Base-by-base conservation (phyloP, 2,329 filamentous ascomycete genomes). In the Pseudogymnoascus sp. region DNA sequence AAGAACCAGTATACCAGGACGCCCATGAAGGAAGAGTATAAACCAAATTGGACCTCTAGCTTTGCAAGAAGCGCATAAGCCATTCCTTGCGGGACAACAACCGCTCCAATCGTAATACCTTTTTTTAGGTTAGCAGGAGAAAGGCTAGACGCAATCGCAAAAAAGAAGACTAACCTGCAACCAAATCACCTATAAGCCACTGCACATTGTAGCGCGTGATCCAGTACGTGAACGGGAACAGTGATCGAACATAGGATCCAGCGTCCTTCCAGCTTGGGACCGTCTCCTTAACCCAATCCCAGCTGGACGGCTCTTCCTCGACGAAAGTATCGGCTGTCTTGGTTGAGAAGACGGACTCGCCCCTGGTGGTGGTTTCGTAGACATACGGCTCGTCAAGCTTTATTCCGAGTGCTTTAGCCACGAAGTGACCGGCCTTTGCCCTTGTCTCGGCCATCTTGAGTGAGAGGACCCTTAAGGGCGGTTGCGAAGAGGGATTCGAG, bases 1-100 rank as follows among this genome's bases (percentile, higher is more conserved):
- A 97, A 97, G 71, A 97, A 89, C 93, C 93, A 97, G 75, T 99
- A 99, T 64, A 96, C 81, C 64, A 96, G 74, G 14, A 96, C 92
- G 58, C 93, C 94, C 82, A 97, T 94, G 71, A 99, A 97, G 0
- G 93, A 97, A 0, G 93, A 94, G 75, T 96, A 96, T 0, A 97
- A 81, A 59, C 93, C 93, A 70, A 87, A 97, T 71, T 97, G 81
- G 5, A 88, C 83, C 0, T 84, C 80, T n/a, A 97, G 80, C 63
- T 87, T 82, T 47, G 93, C 93, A 25, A 97, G 80, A 64, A 86
- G 79, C 30, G 93, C 92, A 74, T 97, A 97, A 0, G 93, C 92
- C 93, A 97, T 97, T 64, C 91, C 88, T 72, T 97, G 93, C 5
- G 93, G 93, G n/a, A 97, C 90, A 25, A 97, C 91, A 22, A 89